phyloP scores from a whole-genome alignment of 495 filamentous ascomycete species.

The Trichodelitschia bisporula region DNA sequence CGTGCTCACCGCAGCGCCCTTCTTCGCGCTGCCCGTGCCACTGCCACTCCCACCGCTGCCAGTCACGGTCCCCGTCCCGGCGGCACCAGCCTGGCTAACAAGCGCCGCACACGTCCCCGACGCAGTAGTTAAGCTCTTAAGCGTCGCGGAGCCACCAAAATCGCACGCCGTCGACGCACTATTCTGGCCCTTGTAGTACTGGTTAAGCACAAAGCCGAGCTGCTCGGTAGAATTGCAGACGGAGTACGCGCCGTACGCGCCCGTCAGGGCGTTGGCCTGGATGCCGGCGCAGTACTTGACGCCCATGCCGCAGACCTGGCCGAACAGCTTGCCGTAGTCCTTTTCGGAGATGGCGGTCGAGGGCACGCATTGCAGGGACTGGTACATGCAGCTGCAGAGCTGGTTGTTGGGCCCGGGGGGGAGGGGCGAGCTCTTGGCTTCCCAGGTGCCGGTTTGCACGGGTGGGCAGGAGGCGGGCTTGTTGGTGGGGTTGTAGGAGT shows the following conservation, averaged over 20 bases:
- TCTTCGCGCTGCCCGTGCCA: constrained; percentile 14
- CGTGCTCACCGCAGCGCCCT: constrained; percentile 18
- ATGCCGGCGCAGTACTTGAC: constrained; percentile 45
- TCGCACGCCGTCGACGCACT: constrained; percentile 41
- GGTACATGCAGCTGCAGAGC: constrained; percentile 66
- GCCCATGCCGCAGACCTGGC: constrained; percentile 37
- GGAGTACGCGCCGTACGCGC: constrained; percentile 66
- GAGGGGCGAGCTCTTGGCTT: constrained; percentile 33
- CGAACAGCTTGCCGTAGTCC: constrained; percentile 42
- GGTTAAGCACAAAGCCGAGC: constrained; percentile 58
- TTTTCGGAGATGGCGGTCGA: constrained; percentile 20
- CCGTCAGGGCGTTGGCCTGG: constrained; percentile 38
- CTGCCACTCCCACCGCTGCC: constrained; percentile 16
- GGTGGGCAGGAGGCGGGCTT: constrained; percentile 47
- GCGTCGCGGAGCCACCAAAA: constrained; percentile 41
- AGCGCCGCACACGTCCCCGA: constrained; percentile 28
- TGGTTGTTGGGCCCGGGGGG: constrained; percentile 54
- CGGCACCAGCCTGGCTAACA: constrained; percentile 33
- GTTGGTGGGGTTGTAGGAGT: constrained; percentile 56
- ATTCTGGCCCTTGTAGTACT: constrained; percentile 33
- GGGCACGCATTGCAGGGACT: constrained; percentile 44
- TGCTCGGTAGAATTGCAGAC: constrained; percentile 65
- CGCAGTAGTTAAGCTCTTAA: constrained; percentile 18
- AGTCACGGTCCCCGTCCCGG: constrained; percentile 39
- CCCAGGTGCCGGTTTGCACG: constrained; percentile 32